phyloP scores from a whole-genome alignment of 352 stramenopile species.

The Plasmopara viticola region DNA sequence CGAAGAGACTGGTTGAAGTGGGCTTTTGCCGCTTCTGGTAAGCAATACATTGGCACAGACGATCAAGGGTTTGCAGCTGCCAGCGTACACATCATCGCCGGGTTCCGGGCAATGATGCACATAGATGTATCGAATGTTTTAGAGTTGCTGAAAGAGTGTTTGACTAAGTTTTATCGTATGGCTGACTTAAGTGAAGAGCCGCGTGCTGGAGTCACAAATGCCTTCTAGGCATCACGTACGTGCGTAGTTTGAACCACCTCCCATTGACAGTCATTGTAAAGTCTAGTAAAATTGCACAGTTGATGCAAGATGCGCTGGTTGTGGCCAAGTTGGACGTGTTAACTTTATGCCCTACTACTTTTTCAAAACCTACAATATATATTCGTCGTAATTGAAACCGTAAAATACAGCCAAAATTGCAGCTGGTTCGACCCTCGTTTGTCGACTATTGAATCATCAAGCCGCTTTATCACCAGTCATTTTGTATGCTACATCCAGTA shows the following conservation, averaged over 20 bases:
- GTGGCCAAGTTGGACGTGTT: no score
- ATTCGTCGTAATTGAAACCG: no score
- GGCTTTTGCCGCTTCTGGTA: constrained; percentile 90
- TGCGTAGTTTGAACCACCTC: constrained; percentile 97
- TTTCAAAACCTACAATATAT: no score
- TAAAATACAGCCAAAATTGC: no score
- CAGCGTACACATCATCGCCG: constrained; percentile 28
- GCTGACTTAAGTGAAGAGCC: constrained; percentile 88
- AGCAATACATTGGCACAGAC: constrained; percentile 94
- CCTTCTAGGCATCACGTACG: constrained; percentile 90
- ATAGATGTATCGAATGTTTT: constrained; percentile 50
- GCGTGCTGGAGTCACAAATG: no score
- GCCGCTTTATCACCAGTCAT: no score
- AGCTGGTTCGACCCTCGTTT: no score
- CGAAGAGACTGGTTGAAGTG: constrained; percentile 98
- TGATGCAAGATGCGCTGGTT: constrained; percentile 65
- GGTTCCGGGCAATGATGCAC: constrained; percentile 48
- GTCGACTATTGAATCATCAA: no score
- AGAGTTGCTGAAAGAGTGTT: constrained; percentile 42
- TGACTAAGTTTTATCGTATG: constrained; percentile 66
- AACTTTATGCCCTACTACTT: no score
- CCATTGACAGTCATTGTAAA: constrained; percentile 94
- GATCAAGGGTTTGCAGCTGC: constrained; percentile 88
- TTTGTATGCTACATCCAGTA: no score
- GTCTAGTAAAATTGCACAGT: no score